phyloP scores from a whole-genome alignment of 352 stramenopile species.

The Phytophthora parvispora region DNA sequence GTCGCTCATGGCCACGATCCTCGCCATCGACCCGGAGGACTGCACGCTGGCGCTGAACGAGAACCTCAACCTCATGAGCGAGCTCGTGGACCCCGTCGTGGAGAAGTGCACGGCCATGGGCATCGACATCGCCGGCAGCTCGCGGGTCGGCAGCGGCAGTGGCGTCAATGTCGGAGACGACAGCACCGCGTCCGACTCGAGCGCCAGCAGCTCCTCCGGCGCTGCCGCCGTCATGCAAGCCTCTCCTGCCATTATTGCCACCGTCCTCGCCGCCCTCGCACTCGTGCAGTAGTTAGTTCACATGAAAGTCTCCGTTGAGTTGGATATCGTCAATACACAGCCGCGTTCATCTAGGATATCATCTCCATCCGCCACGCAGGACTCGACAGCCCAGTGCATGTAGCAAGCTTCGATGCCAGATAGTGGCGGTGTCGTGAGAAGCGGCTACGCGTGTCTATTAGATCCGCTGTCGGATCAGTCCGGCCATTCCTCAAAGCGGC shows the following conservation, averaged over 20 bases:
- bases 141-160: conserved; percentile 24
- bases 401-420: too few species aligned
- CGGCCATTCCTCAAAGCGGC: conserved; percentile 7
- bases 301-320: too few species aligned
- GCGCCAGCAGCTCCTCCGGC: conserved; percentile 20
- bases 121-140: conserved; percentile 34
- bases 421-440: too few species aligned
- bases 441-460: too few species aligned
- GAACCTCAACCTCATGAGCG: conserved; percentile 49
- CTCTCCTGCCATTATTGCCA: not conserved
- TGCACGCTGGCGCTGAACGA: conserved; percentile 44
- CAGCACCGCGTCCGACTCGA: conserved; percentile 21
- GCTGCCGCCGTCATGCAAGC: not conserved
- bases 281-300: not conserved
- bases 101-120: conserved; percentile 43
- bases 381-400: too few species aligned
- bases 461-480: too few species aligned
- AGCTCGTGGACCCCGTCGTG: conserved; percentile 52
- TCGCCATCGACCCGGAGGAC: conserved; percentile 42
- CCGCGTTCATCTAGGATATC: too few species aligned
- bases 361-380: too few species aligned
- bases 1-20: conserved; percentile 45
- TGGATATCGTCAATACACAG: too few species aligned
- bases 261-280: not conserved
- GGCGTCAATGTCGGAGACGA: conserved; percentile 28